Base-by-base conservation (phyloP, 2,329 filamentous ascomycete genomes). In the Scolecobasidium constrictum region DNA sequence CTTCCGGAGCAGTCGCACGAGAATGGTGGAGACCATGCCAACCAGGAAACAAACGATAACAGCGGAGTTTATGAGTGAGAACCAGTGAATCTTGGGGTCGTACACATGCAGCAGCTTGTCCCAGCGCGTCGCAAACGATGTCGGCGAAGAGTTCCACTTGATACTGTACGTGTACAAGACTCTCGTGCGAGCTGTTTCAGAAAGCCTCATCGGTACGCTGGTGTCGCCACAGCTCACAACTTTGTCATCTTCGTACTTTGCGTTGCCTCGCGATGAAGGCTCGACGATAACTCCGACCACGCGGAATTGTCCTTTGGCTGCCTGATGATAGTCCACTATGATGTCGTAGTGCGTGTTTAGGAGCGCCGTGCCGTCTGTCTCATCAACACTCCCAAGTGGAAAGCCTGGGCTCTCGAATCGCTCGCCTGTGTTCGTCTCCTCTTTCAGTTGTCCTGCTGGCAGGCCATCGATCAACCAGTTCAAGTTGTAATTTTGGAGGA, bases 11-110 rank as follows among this genome's bases (percentile, higher is more conserved):
- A 90, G 87, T 42, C 90, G 78, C 44, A 94, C 71, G 13, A 98
- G 72, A 37, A 96, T 86, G n/a, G 88, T 94, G 62, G 83, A 82
- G 49, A 98, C 92, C 53, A 92, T 94, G 36, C 87, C 77, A 26
- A 90, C 81, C 33, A 96, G 71, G 63, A 96, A 92, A 38, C 94
- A 74, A 40, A 98, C 88, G 48, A 98, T 94, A 35, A 96, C 80
- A 39, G 92, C 85, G 26, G 88, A 95, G 64, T 94, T 94, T 65
- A 96, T 84, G 39, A 98, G 78, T 46, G 88, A 95, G 68, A 96
- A 94, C 92, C 92, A 98, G 63, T 98, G 92, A 53, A 98, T 96
- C 69, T 92, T 93, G 41, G 92, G 88, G 61, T 96, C 88, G 57
- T 88, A 93, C 21, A 98, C 90, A 56, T 96, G 90, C 26, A 98